These are phyloP conservation scores for Apiospora pterosperma DNA, from an alignment of 2,329 filamentous ascomycete species.

Conservation along the genomic window DNA sequence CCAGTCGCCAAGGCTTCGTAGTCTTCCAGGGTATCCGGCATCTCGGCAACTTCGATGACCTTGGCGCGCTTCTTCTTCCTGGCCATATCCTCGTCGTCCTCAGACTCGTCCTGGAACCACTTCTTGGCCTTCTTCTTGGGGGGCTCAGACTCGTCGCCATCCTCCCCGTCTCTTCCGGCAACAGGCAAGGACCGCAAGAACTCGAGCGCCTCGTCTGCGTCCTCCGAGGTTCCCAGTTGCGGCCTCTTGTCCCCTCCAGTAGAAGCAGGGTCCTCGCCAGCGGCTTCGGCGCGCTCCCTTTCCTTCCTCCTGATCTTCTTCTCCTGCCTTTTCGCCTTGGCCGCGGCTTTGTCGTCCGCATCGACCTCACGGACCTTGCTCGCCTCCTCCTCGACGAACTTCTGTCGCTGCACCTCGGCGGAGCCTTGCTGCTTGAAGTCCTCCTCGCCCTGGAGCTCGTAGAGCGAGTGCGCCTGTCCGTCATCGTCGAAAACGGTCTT, in stretches of 20 bases:
- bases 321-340: constrained; percentile 72
- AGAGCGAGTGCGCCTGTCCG: constrained; percentile 77
- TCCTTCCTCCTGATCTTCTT: constrained; percentile 73
- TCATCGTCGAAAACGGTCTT: constrained; percentile 93
- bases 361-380: constrained; percentile 72
- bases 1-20: constrained; percentile 74
- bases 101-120: constrained; percentile 71
- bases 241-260: constrained; percentile 18
- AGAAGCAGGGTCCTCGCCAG: constrained; percentile 12
- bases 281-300: constrained; percentile 52
- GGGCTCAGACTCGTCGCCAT: constrained; percentile 34
- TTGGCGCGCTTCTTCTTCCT: constrained; percentile 45
- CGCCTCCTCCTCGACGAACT: constrained; percentile 75
- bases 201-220: constrained; percentile 51
- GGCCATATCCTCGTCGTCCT: constrained; percentile 42
- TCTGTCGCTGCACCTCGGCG: constrained; percentile 70
- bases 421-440: constrained; percentile 73
- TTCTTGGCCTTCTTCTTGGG: constrained; percentile 69
- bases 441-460: constrained; percentile 83
- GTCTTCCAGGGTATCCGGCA: constrained; percentile 77
- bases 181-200: constrained; percentile 56
- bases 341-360: constrained; percentile 75
- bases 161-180: constrained; percentile 29
- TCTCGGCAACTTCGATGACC: constrained; percentile 59
- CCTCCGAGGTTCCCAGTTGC: constrained; percentile 36